Evolutionary conservation across 1,284 basidiomycete species (phyloP), one percentile per base, ranked within the genome.

Genomic region (Malassezia equina): DNA sequence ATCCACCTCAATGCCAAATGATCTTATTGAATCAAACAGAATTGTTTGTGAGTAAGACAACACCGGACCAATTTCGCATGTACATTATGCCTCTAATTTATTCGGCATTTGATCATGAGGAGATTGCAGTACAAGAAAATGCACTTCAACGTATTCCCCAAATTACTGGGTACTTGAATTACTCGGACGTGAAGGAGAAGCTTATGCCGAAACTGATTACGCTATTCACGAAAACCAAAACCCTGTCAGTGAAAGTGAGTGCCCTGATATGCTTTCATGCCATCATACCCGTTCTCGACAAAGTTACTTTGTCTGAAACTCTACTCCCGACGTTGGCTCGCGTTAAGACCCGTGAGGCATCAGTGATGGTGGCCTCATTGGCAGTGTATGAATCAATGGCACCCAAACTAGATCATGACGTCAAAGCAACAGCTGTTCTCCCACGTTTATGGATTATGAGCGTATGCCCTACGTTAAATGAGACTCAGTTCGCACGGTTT

Each of bases 351-450:
- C 94, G 81, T 83, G 79, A 76, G 59, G 72, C 75, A 6, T 67
- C 66, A n/a, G 75, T 76, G 4, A 75, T 76, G 75, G 58, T 66
- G 58, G 88, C 90, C 1, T 94, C 90, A 0, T 78, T 96, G 39
- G 84, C 83, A 8, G 90, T 99, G 0, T 90, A 98, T 76, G 91
- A 95, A 75, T 88, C 87, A 3, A 94, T 96, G 89, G 88, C 90
- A 1, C 81, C 83, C 64, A 98, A 96, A 75, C 86, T 96, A 4
- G 90, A 95, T 64, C 81, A 90, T 42, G 90, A 95, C 76, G 88
- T 90, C 4, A 86, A 95, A 15, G 93, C 93, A 0, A 93, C 87
- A 0, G 59, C 62, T 13, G 62, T 73, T 45, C 65, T 72, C 19
- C 70, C 71, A 15, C 69, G 66, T 32, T 53, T 73, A 21, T 72